Evolutionary conservation across 1,139 yeast species (phyloP), one percentile per base, ranked within the genome.

Genomic region (Geotrichum restrictum): DNA sequence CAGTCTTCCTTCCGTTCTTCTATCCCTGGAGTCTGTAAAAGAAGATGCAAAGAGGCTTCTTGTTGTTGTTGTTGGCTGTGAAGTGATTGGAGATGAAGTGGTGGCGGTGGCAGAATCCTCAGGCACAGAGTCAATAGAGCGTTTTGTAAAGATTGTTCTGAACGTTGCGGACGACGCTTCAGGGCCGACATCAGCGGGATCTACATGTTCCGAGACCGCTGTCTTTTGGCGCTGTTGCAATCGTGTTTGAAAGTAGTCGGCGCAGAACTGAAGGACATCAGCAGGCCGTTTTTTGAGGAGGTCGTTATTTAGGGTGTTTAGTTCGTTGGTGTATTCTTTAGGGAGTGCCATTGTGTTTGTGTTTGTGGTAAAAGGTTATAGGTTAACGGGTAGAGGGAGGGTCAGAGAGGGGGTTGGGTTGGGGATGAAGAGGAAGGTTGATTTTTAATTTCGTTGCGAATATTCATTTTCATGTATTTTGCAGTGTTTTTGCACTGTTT

Each of bases 221-320:
- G 31, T 22, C 11, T 53, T 42, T 13, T 81, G 81, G 53, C 79
- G 71, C 45, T 75, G 76, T 39, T 46, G 29, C 55, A 85, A 71
- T 59, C 81, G 79, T 49, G 75, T 67, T 63, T 77, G 78, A 70
- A 85, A 85, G 68, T 81, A 83, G 65, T 81, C 79, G 57, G 85
- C 83, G 63, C 88, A 82, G 68, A 84, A 85, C 64, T 85, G 89
- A 56, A 84, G 68, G 19, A 83, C 72, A 63, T 84, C 89, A 13
- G 73, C 68, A 1, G 95, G 95, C 61, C 82, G 79, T 62, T 81
- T 78, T 52, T 77, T 72, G 51, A 76, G 73, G 57, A 85, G 74
- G 66, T 83, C 88, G 62, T 75, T 77, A 67, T 82, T 83, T 66
- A 84, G 80, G 58, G 75, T 80, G 62, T 78, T 78, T 68, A 84